These are phyloP conservation scores for Lizanozyma gosingica DNA, from an alignment of 1,139 yeast genomes.

Conservation along the genomic window DNA sequence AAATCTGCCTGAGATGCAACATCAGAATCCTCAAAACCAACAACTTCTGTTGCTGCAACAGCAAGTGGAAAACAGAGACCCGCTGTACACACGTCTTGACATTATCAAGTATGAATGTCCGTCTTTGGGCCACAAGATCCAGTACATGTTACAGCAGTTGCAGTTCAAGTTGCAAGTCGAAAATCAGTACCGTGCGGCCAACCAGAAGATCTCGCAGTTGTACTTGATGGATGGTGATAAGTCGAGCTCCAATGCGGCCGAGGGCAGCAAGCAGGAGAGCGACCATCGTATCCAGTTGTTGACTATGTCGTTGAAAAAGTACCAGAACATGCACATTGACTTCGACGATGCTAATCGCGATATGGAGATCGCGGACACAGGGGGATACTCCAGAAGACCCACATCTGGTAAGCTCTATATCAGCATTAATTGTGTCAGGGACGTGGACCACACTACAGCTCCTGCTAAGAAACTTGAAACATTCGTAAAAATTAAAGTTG, in stretches of 20 bases:
- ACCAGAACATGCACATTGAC: slow-evolving; percentile 77
- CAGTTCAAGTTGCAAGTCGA: slow-evolving; percentile 92
- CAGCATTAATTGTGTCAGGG: slow-evolving; percentile 67
- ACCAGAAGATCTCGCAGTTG: slow-evolving; percentile 76
- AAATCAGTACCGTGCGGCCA: slow-evolving; percentile 86
- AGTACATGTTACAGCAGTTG: slow-evolving; percentile 87
- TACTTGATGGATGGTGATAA: slow-evolving; percentile 90
- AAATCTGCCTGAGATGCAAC: background rate
- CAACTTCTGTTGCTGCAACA: background rate
- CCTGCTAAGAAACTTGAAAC: slow-evolving; percentile 81
- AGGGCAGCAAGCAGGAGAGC: slow-evolving; percentile 76
- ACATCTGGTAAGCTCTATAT: slow-evolving; percentile 71
- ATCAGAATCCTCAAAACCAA: background rate
- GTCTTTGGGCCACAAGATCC: slow-evolving; percentile 89
- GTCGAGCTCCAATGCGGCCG: slow-evolving; percentile 78
- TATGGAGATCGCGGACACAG: slow-evolving; percentile 55
- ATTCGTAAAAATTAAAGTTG: slow-evolving; percentile 68
- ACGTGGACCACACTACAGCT: slow-evolving; percentile 86
- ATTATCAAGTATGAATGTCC: slow-evolving; percentile 89
- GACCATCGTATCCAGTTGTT: slow-evolving; percentile 78
- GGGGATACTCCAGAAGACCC: slow-evolving; percentile 72
- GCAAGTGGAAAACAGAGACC: slow-evolving; percentile 15
- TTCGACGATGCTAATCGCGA: slow-evolving; percentile 40
- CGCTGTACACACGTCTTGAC: slow-evolving; percentile 61
- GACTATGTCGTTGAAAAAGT: slow-evolving; percentile 75